These are phyloP conservation scores for Sherardia arvensis DNA, from an alignment of 257 asterid genomes.

Conservation along the genomic window DNA sequence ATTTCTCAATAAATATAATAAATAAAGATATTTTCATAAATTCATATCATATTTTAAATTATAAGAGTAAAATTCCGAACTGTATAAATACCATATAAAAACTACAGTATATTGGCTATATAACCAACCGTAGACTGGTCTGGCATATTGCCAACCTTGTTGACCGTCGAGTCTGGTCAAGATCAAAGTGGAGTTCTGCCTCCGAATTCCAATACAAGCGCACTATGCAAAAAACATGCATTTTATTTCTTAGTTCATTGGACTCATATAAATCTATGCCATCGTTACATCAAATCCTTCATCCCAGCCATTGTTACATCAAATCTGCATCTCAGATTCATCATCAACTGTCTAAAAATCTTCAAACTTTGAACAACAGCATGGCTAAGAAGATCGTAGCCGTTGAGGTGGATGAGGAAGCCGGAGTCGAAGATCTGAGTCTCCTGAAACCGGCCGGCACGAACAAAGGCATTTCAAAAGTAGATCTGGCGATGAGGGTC, in stretches of 20 bases:
- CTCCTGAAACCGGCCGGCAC: not conserved
- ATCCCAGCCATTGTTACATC: not conserved
- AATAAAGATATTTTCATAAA: no score
- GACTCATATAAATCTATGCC: not conserved
- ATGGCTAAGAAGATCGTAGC: not conserved
- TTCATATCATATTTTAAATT: no score
- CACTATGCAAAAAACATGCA: not conserved
- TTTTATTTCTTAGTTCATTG: not conserved
- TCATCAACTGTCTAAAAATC: no score
- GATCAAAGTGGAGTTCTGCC: slow-evolving; percentile 5
- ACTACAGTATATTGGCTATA: not conserved
- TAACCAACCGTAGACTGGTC: not conserved
- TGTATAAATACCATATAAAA: no score
- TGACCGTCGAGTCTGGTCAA: slow-evolving; percentile 2
- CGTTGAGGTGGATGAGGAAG: not conserved
- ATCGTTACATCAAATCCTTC: not conserved
- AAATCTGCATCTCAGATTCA: not conserved
- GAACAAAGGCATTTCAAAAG: slow-evolving; percentile 24
- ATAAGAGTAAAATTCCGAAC: no score
- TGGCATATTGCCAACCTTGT: not conserved
- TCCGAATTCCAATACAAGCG: not conserved
- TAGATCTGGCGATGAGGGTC: slow-evolving; percentile 24
- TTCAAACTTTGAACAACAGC: not conserved
- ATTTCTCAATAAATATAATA: no score
- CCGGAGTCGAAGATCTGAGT: not conserved